Evolutionary conservation across 768 basidiomycete species (phyloP).

Genomic region (Lentinula sp.): DNA sequence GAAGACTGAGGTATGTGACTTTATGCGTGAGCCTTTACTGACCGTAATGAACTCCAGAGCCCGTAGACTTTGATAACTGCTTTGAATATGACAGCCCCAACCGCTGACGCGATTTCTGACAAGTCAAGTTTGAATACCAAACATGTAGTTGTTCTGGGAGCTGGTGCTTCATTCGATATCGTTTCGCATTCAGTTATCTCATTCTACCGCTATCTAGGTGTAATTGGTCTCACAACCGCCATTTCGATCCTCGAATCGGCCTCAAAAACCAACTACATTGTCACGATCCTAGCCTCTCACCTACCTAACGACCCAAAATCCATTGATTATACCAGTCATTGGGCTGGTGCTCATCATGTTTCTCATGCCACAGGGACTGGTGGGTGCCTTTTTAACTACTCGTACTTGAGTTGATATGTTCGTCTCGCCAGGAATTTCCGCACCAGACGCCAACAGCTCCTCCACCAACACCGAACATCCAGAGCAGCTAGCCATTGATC

Average conservation of each 20-base stretch:
- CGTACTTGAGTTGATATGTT: too few species aligned
- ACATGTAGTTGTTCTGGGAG: constrained; percentile 2
- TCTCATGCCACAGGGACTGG: constrained; percentile 36
- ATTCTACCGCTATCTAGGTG: constrained; percentile 28
- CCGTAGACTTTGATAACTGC: too few species aligned
- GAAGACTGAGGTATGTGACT: too few species aligned
- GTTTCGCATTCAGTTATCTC: background rate
- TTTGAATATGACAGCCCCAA: too few species aligned
- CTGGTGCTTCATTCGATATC: background rate
- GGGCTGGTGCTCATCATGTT: constrained; percentile 64
- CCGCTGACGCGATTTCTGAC: background rate
- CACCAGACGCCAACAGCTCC: background rate
- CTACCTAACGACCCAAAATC: constrained; percentile 45
- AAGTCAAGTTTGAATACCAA: background rate
- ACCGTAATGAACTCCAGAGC: too few species aligned
- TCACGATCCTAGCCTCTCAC: constrained; percentile 46
- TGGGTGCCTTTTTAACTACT: constrained; percentile 10
- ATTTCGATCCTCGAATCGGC: constrained; percentile 37
- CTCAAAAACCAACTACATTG: constrained; percentile 31
- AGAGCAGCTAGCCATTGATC: constrained; percentile 28
- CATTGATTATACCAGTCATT: constrained; percentile 47
- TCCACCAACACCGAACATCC: constrained; percentile 20
- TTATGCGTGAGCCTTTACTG: too few species aligned
- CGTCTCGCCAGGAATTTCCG: background rate
- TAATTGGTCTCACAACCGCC: constrained; percentile 50